Percentiles rank a stretch among this genome's conserved stretches.
Evolutionary conservation across 306 rosid species (phyloP).

Genomic region (Medicago arabica): DNA sequence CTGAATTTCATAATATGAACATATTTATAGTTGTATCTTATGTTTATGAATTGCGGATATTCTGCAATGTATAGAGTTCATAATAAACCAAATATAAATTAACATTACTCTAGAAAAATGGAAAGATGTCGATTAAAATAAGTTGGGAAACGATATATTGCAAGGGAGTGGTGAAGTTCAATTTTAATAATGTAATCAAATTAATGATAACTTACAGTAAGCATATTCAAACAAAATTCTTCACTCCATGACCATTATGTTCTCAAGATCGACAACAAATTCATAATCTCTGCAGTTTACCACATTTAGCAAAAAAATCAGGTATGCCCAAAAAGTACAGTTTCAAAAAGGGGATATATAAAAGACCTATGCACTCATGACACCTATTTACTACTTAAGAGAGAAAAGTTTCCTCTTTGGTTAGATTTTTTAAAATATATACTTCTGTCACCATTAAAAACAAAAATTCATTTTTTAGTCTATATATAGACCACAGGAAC

Average conservation of each 20-base stretch:
- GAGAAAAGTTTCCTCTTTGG: no score
- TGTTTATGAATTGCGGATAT: constrained; percentile 12
- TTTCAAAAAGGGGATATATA: constrained; percentile 23
- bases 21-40: constrained; percentile 1
- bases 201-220: no score
- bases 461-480: no score
- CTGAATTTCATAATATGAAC: constrained; percentile 11
- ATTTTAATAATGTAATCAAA: no score
- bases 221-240: constrained; percentile 34
- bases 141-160: no score
- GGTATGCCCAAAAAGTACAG: not conserved
- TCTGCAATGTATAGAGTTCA: not conserved
- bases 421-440: no score
- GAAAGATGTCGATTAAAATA: no score
- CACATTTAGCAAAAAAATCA: constrained; percentile 12
- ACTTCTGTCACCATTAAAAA: no score
- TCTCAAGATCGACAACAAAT: constrained; percentile 92
- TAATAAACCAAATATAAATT: not conserved
- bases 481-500: no score
- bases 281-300: constrained; percentile 79
- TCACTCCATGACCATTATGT: constrained; percentile 98
- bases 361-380: constrained; percentile 17
- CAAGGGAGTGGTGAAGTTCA: no score
- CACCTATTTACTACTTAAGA: constrained; percentile 8
- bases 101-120: no score